phyloP scores from a whole-genome alignment of 208 protist genomes.

The Trypanosomatidae sp. region DNA sequence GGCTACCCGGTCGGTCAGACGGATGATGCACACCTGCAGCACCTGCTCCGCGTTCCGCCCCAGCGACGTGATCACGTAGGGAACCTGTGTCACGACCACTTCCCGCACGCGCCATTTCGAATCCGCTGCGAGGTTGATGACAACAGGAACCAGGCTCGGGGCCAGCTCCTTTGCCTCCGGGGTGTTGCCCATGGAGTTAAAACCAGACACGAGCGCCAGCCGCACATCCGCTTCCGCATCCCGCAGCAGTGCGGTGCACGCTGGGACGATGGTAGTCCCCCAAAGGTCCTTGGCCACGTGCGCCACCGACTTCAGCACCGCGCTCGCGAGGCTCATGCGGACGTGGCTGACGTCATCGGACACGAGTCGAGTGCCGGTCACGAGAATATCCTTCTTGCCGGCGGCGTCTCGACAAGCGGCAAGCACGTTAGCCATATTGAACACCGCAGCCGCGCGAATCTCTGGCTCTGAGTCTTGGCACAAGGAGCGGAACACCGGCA shows the following conservation, averaged over 20 bases:
- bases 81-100: conserved; percentile 82
- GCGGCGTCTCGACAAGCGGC: conserved; percentile 53
- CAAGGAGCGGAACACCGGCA: conserved; percentile 72
- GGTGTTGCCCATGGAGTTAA: conserved; percentile 87
- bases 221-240: conserved; percentile 85
- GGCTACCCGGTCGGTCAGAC: conserved; percentile 81
- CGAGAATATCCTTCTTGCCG: conserved; percentile 70
- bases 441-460: conserved; percentile 86
- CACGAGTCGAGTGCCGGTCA: conserved; percentile 68
- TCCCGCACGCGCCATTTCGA: conserved; percentile 90
- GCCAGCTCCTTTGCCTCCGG: conserved; percentile 82
- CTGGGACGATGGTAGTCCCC: conserved; percentile 67
- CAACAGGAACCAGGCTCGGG: conserved; percentile 79
- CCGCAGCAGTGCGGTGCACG: conserved; percentile 76
- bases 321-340: conserved; percentile 84
- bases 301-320: conserved; percentile 77
- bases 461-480: conserved; percentile 84
- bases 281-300: conserved; percentile 78
- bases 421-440: conserved; percentile 75
- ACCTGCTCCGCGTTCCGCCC: conserved; percentile 72
- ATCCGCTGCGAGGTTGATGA: conserved; percentile 75
- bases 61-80: conserved; percentile 78
- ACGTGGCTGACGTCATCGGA: conserved; percentile 76
- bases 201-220: conserved; percentile 81
- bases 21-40: conserved; percentile 76